Conservation (phyloP, 1,139 yeast species). For the Entelexis paramagnoliae region DNA sequence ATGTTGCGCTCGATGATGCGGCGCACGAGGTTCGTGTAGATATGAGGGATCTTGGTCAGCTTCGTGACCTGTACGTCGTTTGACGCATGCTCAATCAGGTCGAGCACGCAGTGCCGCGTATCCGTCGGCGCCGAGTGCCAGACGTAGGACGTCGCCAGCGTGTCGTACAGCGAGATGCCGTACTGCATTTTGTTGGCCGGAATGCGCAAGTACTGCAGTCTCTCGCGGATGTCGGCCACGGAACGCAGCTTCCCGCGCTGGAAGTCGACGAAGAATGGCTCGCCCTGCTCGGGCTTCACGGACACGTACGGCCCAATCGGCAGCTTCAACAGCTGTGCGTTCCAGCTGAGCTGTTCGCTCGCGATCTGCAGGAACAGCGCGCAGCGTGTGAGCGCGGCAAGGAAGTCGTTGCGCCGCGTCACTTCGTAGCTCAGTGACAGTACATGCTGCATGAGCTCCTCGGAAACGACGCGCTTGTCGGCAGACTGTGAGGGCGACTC, state of each 20-base stretch:
- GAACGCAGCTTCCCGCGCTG: constrained; percentile 16
- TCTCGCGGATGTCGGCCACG: constrained; percentile 18
- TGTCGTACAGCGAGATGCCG: constrained; percentile 22
- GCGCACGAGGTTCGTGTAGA: constrained; percentile 17
- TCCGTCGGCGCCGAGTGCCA: constrained; percentile 21
- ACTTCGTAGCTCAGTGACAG: constrained; percentile 4
- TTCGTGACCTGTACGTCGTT: constrained; percentile 14
- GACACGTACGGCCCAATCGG: constrained; percentile 20
- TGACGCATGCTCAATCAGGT: constrained; percentile 22
- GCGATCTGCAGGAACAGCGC: constrained; percentile 16
- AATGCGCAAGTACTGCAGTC: constrained; percentile 7
- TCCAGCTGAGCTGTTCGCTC: constrained; percentile 13
- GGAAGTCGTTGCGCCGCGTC: constrained; percentile 15
- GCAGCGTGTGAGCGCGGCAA: constrained; percentile 18
- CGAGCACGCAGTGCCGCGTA: constrained; percentile 18
- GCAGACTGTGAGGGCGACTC: background rate
- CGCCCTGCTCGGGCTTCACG: constrained; percentile 8
- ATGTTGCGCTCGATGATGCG: constrained; percentile 19
- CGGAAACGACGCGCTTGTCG: background rate
- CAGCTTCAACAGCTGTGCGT: constrained; percentile 13
- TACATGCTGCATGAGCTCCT: constrained; percentile 4
- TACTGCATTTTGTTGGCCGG: constrained; percentile 10
- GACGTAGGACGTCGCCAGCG: constrained; percentile 20
- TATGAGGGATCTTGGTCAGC: constrained; percentile 12
- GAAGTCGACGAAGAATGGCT: constrained; percentile 21